Evolutionary conservation across 768 basidiomycete species (phyloP).

Genomic region (Nevesoporus exiguus): DNA sequence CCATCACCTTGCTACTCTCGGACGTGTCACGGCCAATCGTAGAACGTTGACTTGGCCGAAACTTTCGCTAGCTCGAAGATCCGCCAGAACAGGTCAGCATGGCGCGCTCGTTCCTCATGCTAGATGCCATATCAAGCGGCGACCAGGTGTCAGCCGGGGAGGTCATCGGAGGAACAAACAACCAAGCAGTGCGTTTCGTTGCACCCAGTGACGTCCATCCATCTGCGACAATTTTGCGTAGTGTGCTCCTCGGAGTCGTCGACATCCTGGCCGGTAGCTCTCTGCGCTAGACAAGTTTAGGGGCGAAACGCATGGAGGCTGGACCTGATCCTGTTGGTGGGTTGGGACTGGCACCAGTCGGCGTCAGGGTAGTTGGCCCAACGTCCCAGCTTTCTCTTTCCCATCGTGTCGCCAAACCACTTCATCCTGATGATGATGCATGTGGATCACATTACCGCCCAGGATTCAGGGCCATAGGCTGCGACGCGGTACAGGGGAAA

Average conservation of each 20-base stretch:
- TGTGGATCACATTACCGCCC: slow-evolving; percentile 4
- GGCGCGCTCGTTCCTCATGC: too few species aligned
- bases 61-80: too few species aligned
- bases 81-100: too few species aligned
- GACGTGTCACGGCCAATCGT: neutral
- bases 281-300: neutral
- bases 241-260: neutral
- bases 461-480: neutral
- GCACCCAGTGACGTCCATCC: too few species aligned
- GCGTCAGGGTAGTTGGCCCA: neutral
- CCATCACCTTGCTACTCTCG: too few species aligned
- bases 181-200: too few species aligned
- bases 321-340: slow-evolving; percentile 6
- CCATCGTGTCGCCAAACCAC: neutral
- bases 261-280: neutral
- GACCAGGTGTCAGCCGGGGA: too few species aligned
- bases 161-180: too few species aligned
- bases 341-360: neutral
- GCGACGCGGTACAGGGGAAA: slow-evolving; percentile 8
- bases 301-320: neutral
- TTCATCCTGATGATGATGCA: neutral
- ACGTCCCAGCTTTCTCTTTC: neutral
- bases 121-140: too few species aligned
- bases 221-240: neutral
- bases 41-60: neutral